phyloP scores from a whole-genome alignment of 2,329 filamentous ascomycete genomes.

The Beauveria asiatica region DNA sequence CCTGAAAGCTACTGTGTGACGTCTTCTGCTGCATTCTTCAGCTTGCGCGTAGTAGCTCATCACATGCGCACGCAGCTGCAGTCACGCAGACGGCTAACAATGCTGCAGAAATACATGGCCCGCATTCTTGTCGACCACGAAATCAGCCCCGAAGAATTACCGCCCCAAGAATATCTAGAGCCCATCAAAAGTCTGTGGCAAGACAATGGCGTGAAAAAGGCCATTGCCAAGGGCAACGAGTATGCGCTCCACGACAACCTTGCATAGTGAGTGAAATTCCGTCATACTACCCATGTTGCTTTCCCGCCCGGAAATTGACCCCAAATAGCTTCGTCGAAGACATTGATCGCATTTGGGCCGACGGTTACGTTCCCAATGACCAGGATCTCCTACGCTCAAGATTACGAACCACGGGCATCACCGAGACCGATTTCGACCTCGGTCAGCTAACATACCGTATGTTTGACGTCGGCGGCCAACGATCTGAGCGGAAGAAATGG shows the following conservation, averaged over 20 bases:
- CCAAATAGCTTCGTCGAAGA: constrained; percentile 68
- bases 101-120: constrained; percentile 62
- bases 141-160: constrained; percentile 69
- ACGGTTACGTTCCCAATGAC: constrained; percentile 79
- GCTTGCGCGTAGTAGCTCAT: background rate
- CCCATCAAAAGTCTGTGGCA: constrained; percentile 80
- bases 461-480: constrained; percentile 90
- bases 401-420: constrained; percentile 89
- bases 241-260: constrained; percentile 95
- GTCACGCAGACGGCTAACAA: constrained; percentile 10
- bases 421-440: constrained; percentile 87
- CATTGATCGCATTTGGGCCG: constrained; percentile 65
- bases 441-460: constrained; percentile 91
- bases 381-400: constrained; percentile 90
- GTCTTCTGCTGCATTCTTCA: background rate
- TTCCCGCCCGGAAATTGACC: constrained; percentile 2
- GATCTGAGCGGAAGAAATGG: constrained; percentile 95
- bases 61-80: background rate
- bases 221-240: constrained; percentile 91
- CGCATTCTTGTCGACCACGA: constrained; percentile 73
- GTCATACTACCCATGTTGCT: too few relatives aligned
- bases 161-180: constrained; percentile 68
- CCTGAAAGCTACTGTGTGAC: background rate
- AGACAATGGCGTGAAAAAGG: constrained; percentile 73
- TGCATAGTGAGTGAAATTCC: constrained; percentile 62